phyloP scores from a whole-genome alignment of 805 yeast species.

The Candida xyloterini region DNA sequence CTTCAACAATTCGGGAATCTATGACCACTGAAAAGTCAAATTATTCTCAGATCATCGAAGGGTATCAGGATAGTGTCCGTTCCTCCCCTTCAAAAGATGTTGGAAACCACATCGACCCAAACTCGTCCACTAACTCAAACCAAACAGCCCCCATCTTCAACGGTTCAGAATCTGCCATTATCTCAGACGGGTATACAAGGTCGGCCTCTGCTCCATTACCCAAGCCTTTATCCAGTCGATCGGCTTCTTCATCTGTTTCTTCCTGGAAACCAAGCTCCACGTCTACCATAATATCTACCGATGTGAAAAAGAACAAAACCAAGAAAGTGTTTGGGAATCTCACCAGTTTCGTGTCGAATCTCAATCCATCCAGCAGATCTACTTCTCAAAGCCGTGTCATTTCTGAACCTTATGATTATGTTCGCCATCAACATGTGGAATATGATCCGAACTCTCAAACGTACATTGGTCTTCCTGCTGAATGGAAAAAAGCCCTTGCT shows the following conservation, averaged over 20 bases:
- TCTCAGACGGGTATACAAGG: neutral
- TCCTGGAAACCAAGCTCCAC: conserved; percentile 14
- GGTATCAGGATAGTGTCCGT: conserved; percentile 7
- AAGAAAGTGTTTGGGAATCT: conserved; percentile 59
- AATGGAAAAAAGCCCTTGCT: conserved; percentile 81
- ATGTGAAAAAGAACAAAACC: conserved; percentile 32
- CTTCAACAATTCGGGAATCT: conserved; percentile 2
- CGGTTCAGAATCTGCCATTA: neutral
- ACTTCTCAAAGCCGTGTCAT: conserved; percentile 45
- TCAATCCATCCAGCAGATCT: conserved; percentile 14
- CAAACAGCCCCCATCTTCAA: neutral
- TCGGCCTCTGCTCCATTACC: neutral
- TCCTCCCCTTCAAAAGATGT: neutral
- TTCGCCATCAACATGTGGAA: conserved; percentile 92
- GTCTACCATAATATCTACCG: conserved; percentile 15
- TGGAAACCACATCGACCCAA: neutral
- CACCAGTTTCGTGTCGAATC: conserved; percentile 37
- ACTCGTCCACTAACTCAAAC: neutral
- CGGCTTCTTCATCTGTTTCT: conserved; percentile 16
- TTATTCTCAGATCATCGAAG: conserved; percentile 12
- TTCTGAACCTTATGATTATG: conserved; percentile 88
- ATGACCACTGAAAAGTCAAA: conserved; percentile 7
- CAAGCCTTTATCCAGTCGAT: conserved; percentile 7
- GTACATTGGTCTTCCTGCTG: conserved; percentile 88
- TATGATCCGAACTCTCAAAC: conserved; percentile 80